A percentile compares a stretch with the other conserved stretches of the same genome.
Evolutionary conservation across 495 filamentous ascomycete genomes (phyloP).

Genomic region (Cercophora scortea): DNA sequence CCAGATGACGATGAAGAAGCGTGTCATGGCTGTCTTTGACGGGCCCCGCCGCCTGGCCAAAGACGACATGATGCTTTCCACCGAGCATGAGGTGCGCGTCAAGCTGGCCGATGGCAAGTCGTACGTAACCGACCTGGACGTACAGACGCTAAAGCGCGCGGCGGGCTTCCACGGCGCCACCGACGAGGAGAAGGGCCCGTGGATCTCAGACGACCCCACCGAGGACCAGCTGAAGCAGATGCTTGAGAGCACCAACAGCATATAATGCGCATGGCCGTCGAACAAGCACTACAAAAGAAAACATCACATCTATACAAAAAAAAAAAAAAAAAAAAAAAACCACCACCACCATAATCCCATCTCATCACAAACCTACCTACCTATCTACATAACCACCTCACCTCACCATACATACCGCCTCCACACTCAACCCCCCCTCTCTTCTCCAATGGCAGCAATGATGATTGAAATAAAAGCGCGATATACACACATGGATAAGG

Average conservation of each 20-base stretch:
- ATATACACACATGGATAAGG: too few species aligned
- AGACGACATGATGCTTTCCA: slow-evolving; percentile 98
- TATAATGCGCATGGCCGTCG: slow-evolving; percentile 11
- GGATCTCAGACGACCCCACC: slow-evolving; percentile 51
- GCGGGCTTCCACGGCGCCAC: slow-evolving; percentile 70
- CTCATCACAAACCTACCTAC: too few species aligned
- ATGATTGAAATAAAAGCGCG: too few species aligned
- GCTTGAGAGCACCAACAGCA: slow-evolving; percentile 14
- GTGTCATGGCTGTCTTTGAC: slow-evolving; percentile 88
- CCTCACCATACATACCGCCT: too few species aligned
- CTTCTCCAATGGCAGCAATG: too few species aligned
- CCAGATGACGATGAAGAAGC: slow-evolving; percentile 97
- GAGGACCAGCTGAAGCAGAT: slow-evolving; percentile 39
- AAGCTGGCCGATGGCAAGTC: slow-evolving; percentile 60
- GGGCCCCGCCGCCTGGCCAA: slow-evolving; percentile 84
- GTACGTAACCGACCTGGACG: slow-evolving; percentile 90
- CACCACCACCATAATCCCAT: neutral
- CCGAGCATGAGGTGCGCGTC: slow-evolving; percentile 87
- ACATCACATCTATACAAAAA: slow-evolving; percentile 2
- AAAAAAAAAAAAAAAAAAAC: neutral
- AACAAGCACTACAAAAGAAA: neutral
- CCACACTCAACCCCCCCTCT: too few species aligned
- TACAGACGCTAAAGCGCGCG: slow-evolving; percentile 80
- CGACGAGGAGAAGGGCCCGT: slow-evolving; percentile 77
- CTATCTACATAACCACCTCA: too few species aligned